phyloP scores from a whole-genome alignment of 176 grass and related monocot species.

The Thalia dealbata region DNA sequence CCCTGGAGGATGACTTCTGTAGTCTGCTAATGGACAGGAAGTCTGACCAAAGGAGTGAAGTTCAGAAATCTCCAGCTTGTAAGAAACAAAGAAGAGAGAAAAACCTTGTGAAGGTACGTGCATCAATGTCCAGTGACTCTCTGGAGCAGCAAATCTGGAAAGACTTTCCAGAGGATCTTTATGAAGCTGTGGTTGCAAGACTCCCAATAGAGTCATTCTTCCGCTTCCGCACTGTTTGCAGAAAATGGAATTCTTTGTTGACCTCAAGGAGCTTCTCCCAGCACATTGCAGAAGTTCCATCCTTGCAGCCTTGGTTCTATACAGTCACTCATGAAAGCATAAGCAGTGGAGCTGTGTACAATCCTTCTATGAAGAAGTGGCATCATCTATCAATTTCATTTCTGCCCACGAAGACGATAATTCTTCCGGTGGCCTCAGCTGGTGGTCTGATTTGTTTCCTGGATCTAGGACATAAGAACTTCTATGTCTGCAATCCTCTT shows the following conservation, averaged over 20 bases:
- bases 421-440: slow-evolving; percentile 83
- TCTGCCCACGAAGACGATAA: slow-evolving; percentile 44
- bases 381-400: slow-evolving; percentile 52
- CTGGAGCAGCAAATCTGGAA: slow-evolving; percentile 80
- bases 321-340: slow-evolving; percentile 75
- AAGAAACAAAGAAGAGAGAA: slow-evolving; percentile 48
- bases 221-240: slow-evolving; percentile 72
- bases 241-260: slow-evolving; percentile 69
- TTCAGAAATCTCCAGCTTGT: slow-evolving; percentile 37
- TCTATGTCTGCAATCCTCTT: slow-evolving; percentile 88
- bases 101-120: slow-evolving; percentile 33
- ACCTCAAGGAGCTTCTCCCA: slow-evolving; percentile 58
- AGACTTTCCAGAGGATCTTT: slow-evolving; percentile 84
- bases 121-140: slow-evolving; percentile 38
- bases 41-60: slow-evolving; percentile 44
- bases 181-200: slow-evolving; percentile 73
- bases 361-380: slow-evolving; percentile 75
- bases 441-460: slow-evolving; percentile 93
- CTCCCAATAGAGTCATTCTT: slow-evolving; percentile 74
- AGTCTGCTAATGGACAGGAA: slow-evolving; percentile 37
- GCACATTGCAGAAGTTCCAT: slow-evolving; percentile 45
- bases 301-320: slow-evolving; percentile 70
- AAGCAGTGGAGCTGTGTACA: slow-evolving; percentile 64
- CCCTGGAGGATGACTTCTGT: slow-evolving; percentile 56
- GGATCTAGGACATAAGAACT: slow-evolving; percentile 68